These are phyloP conservation scores for Theobroma cacao DNA, from an alignment of 345 rosid genomes.

Conservation along the genomic window DNA sequence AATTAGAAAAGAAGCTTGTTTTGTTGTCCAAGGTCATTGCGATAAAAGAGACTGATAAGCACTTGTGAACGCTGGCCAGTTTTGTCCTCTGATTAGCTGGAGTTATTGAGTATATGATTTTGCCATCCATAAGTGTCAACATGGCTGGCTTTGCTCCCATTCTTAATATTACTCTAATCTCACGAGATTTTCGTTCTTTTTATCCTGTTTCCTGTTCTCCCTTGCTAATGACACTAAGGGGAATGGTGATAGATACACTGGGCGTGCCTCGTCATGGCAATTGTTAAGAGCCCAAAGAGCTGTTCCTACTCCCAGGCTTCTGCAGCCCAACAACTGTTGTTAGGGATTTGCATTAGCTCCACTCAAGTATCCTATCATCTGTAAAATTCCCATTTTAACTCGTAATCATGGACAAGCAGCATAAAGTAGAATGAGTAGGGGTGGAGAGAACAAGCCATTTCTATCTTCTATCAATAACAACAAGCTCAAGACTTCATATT, in stretches of 20 bases:
- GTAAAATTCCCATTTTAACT: background rate
- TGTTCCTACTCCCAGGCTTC: no score
- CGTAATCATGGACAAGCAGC: background rate
- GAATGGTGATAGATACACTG: no score
- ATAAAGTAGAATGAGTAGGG: background rate
- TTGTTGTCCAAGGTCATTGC: background rate
- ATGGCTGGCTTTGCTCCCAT: background rate
- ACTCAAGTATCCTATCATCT: background rate
- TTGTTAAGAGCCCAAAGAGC: no score
- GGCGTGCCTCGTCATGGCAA: no score
- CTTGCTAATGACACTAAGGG: no score
- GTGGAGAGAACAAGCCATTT: background rate
- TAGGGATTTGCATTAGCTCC: no score
- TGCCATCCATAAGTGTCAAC: background rate
- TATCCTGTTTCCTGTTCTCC: no score
- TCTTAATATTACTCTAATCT: no score
- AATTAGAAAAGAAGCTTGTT: background rate
- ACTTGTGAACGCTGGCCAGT: background rate
- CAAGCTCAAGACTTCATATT: constrained; percentile 24
- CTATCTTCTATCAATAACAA: background rate
- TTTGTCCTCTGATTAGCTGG: background rate
- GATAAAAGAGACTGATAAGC: background rate
- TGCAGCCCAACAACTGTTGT: background rate
- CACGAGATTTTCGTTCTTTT: no score
- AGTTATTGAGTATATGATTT: background rate